Evolutionary conservation across 352 stramenopile species (phyloP).

Genomic region (Phytophthora pluvialis): DNA sequence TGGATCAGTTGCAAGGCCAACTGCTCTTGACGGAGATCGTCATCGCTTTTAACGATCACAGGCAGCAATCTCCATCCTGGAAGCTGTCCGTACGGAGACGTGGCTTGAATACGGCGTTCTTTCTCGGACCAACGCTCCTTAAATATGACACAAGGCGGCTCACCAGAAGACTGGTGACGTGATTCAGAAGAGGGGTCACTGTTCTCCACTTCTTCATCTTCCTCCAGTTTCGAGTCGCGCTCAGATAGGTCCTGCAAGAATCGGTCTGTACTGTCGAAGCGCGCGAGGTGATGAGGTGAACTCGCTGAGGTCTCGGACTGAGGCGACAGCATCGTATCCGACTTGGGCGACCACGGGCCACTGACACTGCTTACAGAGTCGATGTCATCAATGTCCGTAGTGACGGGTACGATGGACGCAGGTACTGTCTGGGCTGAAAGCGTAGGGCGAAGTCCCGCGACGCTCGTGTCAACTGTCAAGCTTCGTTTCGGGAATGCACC

Average conservation of each 20-base stretch:
- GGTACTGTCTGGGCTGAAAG: slow-evolving; percentile 14
- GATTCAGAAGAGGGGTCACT: slow-evolving; percentile 29
- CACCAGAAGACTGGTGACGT: slow-evolving; percentile 22
- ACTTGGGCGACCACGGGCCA: slow-evolving; percentile 65
- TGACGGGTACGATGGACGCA: slow-evolving; percentile 23
- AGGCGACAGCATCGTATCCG: slow-evolving; percentile 58
- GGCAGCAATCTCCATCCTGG: slow-evolving; percentile 91
- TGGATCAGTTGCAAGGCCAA: slow-evolving; percentile 97
- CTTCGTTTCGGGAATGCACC: slow-evolving; percentile 37
- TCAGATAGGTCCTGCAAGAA: slow-evolving; percentile 75
- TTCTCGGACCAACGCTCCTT: slow-evolving; percentile 96
- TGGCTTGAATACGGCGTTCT: slow-evolving; percentile 88
- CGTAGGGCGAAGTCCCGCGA: slow-evolving; percentile 19
- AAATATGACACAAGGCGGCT: slow-evolving; percentile 87
- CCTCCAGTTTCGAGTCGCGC: slow-evolving; percentile 73
- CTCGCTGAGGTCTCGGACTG: slow-evolving; percentile 62
- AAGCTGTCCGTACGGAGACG: slow-evolving; percentile 84
- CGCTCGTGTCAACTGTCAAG: slow-evolving; percentile 58
- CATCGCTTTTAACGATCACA: slow-evolving; percentile 99
- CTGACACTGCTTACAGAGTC: slow-evolving; percentile 38
- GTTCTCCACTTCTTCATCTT: slow-evolving; percentile 53
- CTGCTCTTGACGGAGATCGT: slow-evolving; percentile 98
- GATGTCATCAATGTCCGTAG: slow-evolving; percentile 30
- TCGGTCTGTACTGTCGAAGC: slow-evolving; percentile 82
- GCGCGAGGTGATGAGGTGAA: slow-evolving; percentile 59